These are phyloP conservation scores for Podospora pseudoanserina DNA, from an alignment of 495 filamentous ascomycete genomes.

Conservation along the genomic window DNA sequence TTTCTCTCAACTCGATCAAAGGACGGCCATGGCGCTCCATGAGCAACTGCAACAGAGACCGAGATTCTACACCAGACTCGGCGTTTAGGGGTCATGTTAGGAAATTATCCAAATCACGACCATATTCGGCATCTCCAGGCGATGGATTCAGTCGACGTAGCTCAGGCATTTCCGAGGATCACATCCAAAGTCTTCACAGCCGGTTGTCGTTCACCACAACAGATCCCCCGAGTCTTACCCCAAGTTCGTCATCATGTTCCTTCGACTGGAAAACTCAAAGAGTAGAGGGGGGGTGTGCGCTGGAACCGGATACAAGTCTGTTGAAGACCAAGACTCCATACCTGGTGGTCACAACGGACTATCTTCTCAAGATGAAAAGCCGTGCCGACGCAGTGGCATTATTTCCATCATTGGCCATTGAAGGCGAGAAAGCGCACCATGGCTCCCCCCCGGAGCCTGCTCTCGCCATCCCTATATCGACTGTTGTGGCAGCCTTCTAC, in stretches of 20 bases:
- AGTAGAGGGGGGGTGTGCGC: constrained; percentile 57
- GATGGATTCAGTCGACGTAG: constrained; percentile 21
- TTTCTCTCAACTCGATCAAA: constrained; percentile 30
- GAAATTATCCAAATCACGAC: constrained; percentile 29
- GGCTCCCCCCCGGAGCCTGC: constrained; percentile 25
- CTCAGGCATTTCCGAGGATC: constrained; percentile 30
- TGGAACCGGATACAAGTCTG: constrained; percentile 75
- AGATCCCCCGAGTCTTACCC: constrained; percentile 22
- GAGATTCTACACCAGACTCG: constrained; percentile 11
- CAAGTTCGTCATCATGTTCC: constrained; percentile 13
- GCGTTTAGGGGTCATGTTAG: constrained; percentile 19
- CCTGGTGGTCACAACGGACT: constrained; percentile 81
- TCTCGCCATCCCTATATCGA: constrained; percentile 58
- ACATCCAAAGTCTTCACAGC: constrained; percentile 3
- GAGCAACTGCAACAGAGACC: constrained; percentile 21
- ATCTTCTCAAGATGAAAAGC: constrained; percentile 76
- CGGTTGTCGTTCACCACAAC: constrained; percentile 24
- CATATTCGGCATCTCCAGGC: constrained; percentile 21
- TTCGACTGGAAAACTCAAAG: constrained; percentile 41
- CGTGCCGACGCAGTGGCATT: constrained; percentile 57
- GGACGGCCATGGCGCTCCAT: constrained; percentile 25
- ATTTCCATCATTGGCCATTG: constrained; percentile 35
- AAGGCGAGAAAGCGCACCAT: constrained; percentile 14
- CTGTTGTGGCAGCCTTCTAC: constrained; percentile 72
- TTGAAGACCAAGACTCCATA: constrained; percentile 86